A percentile compares a stretch with the other conserved stretches of the same genome.
These are phyloP conservation scores for Calonectria pseudoreteaudii DNA, from an alignment of 2,329 filamentous ascomycete species.

Conservation along the genomic window DNA sequence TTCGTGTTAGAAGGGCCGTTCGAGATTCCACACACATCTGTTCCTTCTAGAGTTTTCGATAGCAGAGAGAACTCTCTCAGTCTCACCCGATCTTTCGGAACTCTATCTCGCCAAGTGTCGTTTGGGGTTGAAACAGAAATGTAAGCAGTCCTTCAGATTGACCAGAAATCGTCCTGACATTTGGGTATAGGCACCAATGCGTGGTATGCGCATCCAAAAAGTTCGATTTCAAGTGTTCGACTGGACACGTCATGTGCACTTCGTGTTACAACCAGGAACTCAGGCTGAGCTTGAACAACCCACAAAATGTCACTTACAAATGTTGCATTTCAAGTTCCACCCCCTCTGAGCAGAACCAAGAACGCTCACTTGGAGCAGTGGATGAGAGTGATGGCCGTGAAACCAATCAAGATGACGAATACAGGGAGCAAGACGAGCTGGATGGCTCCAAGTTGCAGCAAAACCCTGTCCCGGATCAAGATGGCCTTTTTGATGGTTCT, in stretches of 20 bases:
- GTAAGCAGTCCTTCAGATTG: not conserved
- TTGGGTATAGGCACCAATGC: not conserved
- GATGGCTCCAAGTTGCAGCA: not conserved
- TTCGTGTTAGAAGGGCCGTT: not conserved
- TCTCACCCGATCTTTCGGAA: not conserved
- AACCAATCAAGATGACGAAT: not conserved
- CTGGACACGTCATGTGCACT: not conserved
- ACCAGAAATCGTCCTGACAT: not conserved
- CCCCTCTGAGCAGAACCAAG: not conserved
- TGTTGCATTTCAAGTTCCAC: not conserved
- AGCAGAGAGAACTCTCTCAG: not conserved
- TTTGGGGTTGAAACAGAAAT: not conserved
- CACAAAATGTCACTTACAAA: not conserved
- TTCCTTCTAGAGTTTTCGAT: too few relatives aligned
- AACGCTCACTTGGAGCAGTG: too few relatives aligned
- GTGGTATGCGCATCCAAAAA: not conserved
- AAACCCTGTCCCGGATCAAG: not conserved
- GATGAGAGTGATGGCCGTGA: not conserved
- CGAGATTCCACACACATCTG: not conserved
- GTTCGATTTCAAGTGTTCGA: not conserved
- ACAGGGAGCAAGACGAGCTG: not conserved
- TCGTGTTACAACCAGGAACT: not conserved
- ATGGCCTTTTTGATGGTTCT: not conserved
- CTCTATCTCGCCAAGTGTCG: not conserved
- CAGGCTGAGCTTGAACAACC: not conserved